Base-by-base conservation (phyloP, 768 basidiomycete species). In the Heimioporus sp. region DNA sequence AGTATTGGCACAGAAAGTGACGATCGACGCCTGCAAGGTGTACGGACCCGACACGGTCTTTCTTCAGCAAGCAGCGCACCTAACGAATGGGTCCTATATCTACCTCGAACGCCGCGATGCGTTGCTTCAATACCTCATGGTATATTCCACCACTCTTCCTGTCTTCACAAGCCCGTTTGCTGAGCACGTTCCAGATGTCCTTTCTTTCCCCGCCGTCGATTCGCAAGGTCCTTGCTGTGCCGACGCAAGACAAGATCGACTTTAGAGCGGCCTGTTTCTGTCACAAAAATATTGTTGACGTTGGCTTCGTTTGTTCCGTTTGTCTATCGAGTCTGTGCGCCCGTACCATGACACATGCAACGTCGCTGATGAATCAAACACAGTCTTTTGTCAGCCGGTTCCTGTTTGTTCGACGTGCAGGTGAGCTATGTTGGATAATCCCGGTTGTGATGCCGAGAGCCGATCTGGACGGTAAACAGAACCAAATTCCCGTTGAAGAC, bases 231-330 rank as follows among this genome's bases (percentile, higher is more conserved):
- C 76, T 98, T 34, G 83, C 88, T 0, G 84, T 91, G 19, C 96
- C 96, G 2, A 91, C 91, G 7, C 93, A 97, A 71, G 95, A 98
- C 67, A 88, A 84, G 63, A 87, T 98, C 53, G 97, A 98, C 69
- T 96, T 98, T 65, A 83, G 97, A 30, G 97, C 97, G 0, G 96
- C 95, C 9, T 98, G 96, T 66, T 98, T 99, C 75, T 99, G 97
- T 73, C 97, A 98, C 72, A 97, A 98, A 68, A 87, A 87, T 48
- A 96, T 97, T 43, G 83, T 98, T 37, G 96, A 98, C 65, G 82
- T 98, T 48, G 97, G 94, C 49, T 99, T 94, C 60, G 94, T 99
- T 19, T 99, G 97, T 67, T 96, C 93, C n/a, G 94, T 99, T 31
- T 99, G 97, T 67, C 72, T 99, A 30, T 96, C 93, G 24, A 98